Base-by-base conservation (phyloP, 768 basidiomycete species). In the Pleurotus cornucopiae region DNA sequence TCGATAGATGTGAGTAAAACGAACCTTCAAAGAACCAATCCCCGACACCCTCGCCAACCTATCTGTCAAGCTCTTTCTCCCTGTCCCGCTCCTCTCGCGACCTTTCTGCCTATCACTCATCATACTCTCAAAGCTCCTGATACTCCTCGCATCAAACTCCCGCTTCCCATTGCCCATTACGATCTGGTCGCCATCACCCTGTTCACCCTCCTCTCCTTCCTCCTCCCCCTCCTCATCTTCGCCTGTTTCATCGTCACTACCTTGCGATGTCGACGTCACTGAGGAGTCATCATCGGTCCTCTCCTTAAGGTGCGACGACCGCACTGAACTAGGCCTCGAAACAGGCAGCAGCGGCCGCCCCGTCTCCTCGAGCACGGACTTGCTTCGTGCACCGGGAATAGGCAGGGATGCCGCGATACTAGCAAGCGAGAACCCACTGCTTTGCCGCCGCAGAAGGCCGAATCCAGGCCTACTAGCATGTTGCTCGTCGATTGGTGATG, bases 121-220 rank as follows among this genome's bases (percentile, higher is more conserved):
- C 91, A 92, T 93, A 61, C 82, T 93, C 74, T 86, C 88, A 64
- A 95, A 94, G 66, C 92, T 94, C 61, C 83, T 74, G 53, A 94
- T 89, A 62, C 91, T 93, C 70, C 87, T 76, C 43, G 83, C 63
- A 67, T 92, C 91, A 56, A 76, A 70, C 46, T 61, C 66, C 49
- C 71, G 39, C 61, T 57, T 73, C 65, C 45, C 74, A 20, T 67
- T 71, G 2, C 68, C 72, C 16, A 76, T 77, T 3, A 71, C 76
- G 13, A 53, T 53, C 1, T 37, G 51, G 3, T 70, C 74, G 4
- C 73, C 75, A n/a, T 76, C 78, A 3, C 68, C 72, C 5, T 63
- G 69, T 1, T 63, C 69, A 14, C 64, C 71, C 4, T 64, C 74
- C 14, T 69, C 70, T 3, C 72, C 76, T 14, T 71, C 75, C 25